Evolutionary conservation across 2,329 filamentous ascomycete genomes (phyloP).

Genomic region (Diplocarpon rosae): DNA sequence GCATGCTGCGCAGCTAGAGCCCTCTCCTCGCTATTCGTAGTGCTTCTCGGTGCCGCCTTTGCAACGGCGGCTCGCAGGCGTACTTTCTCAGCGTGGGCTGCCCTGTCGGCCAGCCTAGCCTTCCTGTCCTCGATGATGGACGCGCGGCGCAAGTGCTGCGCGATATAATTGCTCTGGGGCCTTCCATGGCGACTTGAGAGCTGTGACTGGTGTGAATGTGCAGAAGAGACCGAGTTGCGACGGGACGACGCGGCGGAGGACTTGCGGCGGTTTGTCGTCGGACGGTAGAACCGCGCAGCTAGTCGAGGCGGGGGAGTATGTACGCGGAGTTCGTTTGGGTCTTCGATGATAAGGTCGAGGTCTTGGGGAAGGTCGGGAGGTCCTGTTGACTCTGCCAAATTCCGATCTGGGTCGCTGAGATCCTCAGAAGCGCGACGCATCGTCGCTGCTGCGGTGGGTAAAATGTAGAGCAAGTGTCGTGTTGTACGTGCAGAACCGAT

Average conservation of each 20-base stretch:
- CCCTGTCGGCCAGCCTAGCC: constrained; percentile 66
- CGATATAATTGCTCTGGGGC: constrained; percentile 67
- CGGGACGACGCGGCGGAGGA: constrained; percentile 69
- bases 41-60: constrained; percentile 56
- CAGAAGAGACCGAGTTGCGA: constrained; percentile 69
- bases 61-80: constrained; percentile 63
- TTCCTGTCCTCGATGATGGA: constrained; percentile 75
- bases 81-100: constrained; percentile 75
- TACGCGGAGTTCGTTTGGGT: constrained; percentile 24
- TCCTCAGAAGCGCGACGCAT: constrained; percentile 26
- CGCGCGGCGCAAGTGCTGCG: constrained; percentile 67
- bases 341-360: constrained; percentile 20
- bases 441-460: constrained; percentile 1
- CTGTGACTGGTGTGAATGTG: constrained; percentile 37
- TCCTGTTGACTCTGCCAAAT: constrained; percentile 24
- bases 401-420: constrained; percentile 27
- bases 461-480: too few species aligned
- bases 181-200: constrained; percentile 35
- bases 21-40: constrained; percentile 59
- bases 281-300: constrained; percentile 66
- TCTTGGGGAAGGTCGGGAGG: constrained; percentile 15
- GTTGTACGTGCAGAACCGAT: too few species aligned
- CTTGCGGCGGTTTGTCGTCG: constrained; percentile 54
- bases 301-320: constrained; percentile 64
- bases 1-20: constrained; percentile 68